phyloP scores from a whole-genome alignment of 805 yeast species.

The Pichia gijzeniarum region DNA sequence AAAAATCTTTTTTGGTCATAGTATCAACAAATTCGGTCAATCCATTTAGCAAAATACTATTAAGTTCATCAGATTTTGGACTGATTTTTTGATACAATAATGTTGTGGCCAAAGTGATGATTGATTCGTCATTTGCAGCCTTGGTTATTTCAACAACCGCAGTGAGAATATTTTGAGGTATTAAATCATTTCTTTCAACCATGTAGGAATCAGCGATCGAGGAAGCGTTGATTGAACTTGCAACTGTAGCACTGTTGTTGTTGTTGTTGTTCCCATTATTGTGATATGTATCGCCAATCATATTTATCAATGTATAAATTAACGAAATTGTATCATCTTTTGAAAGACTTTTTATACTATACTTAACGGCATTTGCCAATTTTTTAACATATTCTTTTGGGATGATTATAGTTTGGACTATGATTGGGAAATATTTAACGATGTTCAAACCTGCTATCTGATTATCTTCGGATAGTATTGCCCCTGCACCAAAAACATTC shows the following conservation, averaged over 20 bases:
- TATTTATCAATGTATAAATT: slow-evolving; percentile 75
- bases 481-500: slow-evolving; percentile 33
- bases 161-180: slow-evolving; percentile 61
- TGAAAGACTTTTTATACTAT: slow-evolving; percentile 59
- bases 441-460: slow-evolving; percentile 36
- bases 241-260: background rate
- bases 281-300: slow-evolving; percentile 40
- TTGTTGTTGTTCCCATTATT: slow-evolving; percentile 5
- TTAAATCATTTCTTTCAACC: slow-evolving; percentile 22
- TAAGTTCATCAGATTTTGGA: slow-evolving; percentile 44
- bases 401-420: slow-evolving; percentile 52
- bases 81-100: slow-evolving; percentile 70
- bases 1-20: slow-evolving; percentile 61
- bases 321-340: slow-evolving; percentile 82
- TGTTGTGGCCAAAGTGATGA: slow-evolving; percentile 72
- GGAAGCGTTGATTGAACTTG: slow-evolving; percentile 10
- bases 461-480: slow-evolving; percentile 29
- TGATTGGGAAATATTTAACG: slow-evolving; percentile 36
- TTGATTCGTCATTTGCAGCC: slow-evolving; percentile 60
- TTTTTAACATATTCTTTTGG: slow-evolving; percentile 39
- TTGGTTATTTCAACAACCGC: slow-evolving; percentile 63
- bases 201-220: slow-evolving; percentile 16
- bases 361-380: slow-evolving; percentile 54
- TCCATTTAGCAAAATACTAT: slow-evolving; percentile 51
- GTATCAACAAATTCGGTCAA: slow-evolving; percentile 55